These are phyloP conservation scores for Maudiozyma humilis DNA, from an alignment of 1,139 yeast species.

Conservation along the genomic window DNA sequence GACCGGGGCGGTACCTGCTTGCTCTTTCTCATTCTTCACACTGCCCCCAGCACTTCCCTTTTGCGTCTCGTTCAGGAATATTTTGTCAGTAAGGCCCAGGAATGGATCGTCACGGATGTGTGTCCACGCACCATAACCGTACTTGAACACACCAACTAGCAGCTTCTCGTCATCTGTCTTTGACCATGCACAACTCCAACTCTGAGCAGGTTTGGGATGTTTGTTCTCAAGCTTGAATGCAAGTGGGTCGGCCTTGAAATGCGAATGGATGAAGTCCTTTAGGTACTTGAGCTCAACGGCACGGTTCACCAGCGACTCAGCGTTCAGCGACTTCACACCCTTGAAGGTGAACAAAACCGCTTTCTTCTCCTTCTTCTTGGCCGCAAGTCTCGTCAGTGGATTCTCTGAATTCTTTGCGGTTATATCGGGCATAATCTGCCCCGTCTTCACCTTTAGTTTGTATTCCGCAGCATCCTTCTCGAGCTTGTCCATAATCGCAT, in stretches of 20 bases:
- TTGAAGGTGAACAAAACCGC: constrained; percentile 86
- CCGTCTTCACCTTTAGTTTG: constrained; percentile 38
- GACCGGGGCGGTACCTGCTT: background rate
- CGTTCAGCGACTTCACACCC: constrained; percentile 84
- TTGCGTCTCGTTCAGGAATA: constrained; percentile 48
- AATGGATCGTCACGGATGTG: constrained; percentile 94
- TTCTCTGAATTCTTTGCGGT: constrained; percentile 23
- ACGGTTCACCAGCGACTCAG: constrained; percentile 74
- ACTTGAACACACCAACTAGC: constrained; percentile 77
- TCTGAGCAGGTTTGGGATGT: constrained; percentile 71
- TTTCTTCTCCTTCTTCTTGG: constrained; percentile 67
- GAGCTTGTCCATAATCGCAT: constrained; percentile 46
- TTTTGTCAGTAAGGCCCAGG: constrained; percentile 74
- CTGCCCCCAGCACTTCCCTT: constrained; percentile 1
- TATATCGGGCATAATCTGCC: constrained; percentile 33
- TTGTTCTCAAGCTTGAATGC: constrained; percentile 46
- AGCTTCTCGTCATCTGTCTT: constrained; percentile 78
- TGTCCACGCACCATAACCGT: constrained; percentile 94
- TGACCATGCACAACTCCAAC: constrained; percentile 89
- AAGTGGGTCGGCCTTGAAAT: constrained; percentile 42
- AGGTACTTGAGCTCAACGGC: constrained; percentile 73
- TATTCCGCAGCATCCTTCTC: constrained; percentile 57
- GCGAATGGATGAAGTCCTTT: constrained; percentile 34
- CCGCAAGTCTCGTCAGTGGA: constrained; percentile 43
- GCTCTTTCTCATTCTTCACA: background rate